A percentile compares a stretch with the other conserved stretches of the same genome.
These are phyloP conservation scores for Aspergillus tamarii DNA, from an alignment of 2,329 filamentous ascomycete genomes.

Conservation along the genomic window DNA sequence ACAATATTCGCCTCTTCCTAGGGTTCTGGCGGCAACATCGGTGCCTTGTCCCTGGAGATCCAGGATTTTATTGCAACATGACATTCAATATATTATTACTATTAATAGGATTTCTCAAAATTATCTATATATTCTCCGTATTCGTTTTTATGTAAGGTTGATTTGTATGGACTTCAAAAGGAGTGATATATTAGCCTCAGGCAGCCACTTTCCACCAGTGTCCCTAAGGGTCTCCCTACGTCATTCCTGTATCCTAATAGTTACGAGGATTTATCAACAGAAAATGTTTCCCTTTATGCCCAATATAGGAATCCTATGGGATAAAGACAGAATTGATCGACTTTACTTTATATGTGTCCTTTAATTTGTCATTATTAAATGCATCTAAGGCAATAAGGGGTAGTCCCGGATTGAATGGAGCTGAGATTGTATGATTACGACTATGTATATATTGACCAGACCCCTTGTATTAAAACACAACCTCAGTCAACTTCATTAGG, in stretches of 20 bases:
- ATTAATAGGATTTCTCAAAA: neutral
- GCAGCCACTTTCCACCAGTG: neutral
- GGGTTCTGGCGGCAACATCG: neutral
- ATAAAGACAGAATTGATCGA: neutral
- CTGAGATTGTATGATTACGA: neutral
- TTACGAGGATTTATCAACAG: neutral
- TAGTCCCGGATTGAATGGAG: neutral
- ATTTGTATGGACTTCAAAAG: neutral
- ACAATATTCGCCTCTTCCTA: neutral
- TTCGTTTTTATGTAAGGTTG: neutral
- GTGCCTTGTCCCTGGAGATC: constrained; percentile 1
- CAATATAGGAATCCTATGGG: neutral
- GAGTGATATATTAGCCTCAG: neutral
- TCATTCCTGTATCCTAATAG: constrained; percentile 1
- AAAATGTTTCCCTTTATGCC: neutral
- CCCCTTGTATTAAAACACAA: neutral
- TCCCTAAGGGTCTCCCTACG: neutral
- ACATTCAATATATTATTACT: neutral
- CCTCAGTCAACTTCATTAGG: no score
- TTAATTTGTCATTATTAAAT: neutral
- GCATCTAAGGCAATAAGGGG: neutral
- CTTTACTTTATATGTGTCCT: neutral
- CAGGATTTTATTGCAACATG: neutral
- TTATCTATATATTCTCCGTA: neutral
- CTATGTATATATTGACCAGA: neutral